A percentile compares a stretch with the other conserved stretches of the same genome.
phyloP scores from a whole-genome alignment of 208 protist genomes.

The Spongospora subterranea region DNA sequence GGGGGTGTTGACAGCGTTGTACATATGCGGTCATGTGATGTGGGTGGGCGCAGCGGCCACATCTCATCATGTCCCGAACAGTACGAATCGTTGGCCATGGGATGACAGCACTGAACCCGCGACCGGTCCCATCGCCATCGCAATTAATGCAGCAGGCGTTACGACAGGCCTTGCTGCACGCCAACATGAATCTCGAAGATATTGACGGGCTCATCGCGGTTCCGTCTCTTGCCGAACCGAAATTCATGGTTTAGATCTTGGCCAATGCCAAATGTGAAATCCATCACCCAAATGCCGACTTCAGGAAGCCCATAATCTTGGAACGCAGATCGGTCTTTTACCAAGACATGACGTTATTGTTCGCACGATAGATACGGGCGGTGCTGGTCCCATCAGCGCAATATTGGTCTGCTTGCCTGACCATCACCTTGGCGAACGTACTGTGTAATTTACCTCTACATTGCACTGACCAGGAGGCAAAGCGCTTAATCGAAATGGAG shows the following conservation, averaged over 20 bases:
- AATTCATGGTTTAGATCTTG: slow-evolving; percentile 58
- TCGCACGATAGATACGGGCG: slow-evolving; percentile 66
- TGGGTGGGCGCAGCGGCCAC: too few relatives aligned
- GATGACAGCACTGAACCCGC: slow-evolving; percentile 53
- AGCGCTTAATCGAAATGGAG: slow-evolving; percentile 57
- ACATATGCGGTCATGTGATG: too few relatives aligned
- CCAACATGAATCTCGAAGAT: slow-evolving; percentile 73
- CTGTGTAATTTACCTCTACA: not conserved
- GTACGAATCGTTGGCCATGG: slow-evolving; percentile 63
- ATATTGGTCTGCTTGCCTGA: slow-evolving; percentile 47
- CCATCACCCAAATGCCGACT: not conserved
- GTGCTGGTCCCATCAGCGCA: slow-evolving; percentile 61
- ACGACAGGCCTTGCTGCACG: slow-evolving; percentile 72
- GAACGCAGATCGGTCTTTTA: slow-evolving; percentile 62
- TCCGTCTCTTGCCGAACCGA: slow-evolving; percentile 78
- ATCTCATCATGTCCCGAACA: slow-evolving; percentile 9
- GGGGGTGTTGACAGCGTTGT: too few relatives aligned
- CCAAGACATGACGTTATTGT: slow-evolving; percentile 39
- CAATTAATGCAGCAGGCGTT: slow-evolving; percentile 71
- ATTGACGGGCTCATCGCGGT: slow-evolving; percentile 80
- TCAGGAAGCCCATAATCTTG: slow-evolving; percentile 63
- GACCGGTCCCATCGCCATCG: not conserved
- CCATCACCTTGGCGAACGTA: not conserved
- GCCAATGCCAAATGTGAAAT: not conserved
- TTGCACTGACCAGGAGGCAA: slow-evolving; percentile 30